Percentiles rank a stretch among this genome's conserved stretches.
Evolutionary conservation across 768 basidiomycete genomes (phyloP).

Genomic region (Kwoniella sp.): DNA sequence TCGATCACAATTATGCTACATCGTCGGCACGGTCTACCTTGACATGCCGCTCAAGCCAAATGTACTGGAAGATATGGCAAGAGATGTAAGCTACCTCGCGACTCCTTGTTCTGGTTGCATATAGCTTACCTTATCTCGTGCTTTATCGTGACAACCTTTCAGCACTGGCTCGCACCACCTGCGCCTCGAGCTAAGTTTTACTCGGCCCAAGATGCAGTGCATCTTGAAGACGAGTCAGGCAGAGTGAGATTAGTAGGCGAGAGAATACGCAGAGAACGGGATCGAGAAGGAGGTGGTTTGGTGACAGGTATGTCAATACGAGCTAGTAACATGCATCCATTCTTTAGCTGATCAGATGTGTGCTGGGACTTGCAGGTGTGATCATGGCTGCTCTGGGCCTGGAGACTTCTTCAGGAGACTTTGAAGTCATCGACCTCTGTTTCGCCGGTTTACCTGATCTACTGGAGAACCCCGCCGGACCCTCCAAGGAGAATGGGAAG

Average conservation of each 20-base stretch:
- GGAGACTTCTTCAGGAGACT: constrained; percentile 85
- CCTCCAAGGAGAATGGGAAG: constrained; percentile 24
- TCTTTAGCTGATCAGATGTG: constrained; percentile 5
- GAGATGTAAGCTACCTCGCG: constrained; percentile 68
- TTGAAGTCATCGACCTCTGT: constrained; percentile 88
- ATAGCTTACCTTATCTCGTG: constrained; percentile 8
- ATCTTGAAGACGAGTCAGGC: constrained; percentile 96
- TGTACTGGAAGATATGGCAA: constrained; percentile 89
- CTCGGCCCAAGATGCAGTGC: constrained; percentile 74
- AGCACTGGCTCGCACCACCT: constrained; percentile 89
- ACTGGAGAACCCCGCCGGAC: constrained; percentile 36
- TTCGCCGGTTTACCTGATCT: constrained; percentile 80
- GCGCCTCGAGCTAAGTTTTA: constrained; percentile 73
- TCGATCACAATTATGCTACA: constrained; percentile 80
- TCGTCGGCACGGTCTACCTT: constrained; percentile 95
- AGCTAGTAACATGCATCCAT: not conserved
- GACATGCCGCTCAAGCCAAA: constrained; percentile 99
- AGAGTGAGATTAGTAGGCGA: constrained; percentile 85
- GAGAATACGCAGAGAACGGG: constrained; percentile 61
- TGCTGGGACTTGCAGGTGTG: constrained; percentile 60
- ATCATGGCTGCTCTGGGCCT: constrained; percentile 86
- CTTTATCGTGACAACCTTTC: constrained; percentile 22
- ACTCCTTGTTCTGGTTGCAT: too few species aligned
- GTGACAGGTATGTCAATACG: constrained; percentile 66
- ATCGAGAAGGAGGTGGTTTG: constrained; percentile 57